These are phyloP conservation scores for Candida ortonii DNA, from an alignment of 805 yeast genomes.

Conservation along the genomic window DNA sequence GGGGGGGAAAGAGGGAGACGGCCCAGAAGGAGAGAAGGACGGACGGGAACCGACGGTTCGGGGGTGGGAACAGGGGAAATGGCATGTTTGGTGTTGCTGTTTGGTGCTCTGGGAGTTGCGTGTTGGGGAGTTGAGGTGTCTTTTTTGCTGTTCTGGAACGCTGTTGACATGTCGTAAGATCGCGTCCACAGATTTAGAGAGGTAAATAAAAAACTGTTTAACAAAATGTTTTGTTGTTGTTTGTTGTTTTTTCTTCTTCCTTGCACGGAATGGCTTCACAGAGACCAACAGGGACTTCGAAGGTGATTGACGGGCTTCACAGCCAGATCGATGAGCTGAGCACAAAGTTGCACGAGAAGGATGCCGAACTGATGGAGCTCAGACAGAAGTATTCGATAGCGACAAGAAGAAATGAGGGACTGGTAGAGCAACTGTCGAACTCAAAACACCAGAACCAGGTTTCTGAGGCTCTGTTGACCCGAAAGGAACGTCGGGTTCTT, in stretches of 20 bases:
- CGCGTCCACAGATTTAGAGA: no score
- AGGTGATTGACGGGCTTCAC: constrained; percentile 33
- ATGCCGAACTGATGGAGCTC: constrained; percentile 41
- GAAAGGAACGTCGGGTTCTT: constrained; percentile 66
- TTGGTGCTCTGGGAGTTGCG: no score
- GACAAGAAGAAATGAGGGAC: constrained; percentile 48
- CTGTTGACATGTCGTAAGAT: no score
- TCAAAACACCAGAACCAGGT: constrained; percentile 77
- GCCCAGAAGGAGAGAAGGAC: no score
- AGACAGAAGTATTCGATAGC: constrained; percentile 48
- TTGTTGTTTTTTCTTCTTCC: no score
- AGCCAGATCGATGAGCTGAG: constrained; percentile 30
- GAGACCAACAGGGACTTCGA: constrained; percentile 25
- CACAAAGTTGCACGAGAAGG: constrained; percentile 21
- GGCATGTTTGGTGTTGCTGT: no score
- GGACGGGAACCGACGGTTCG: no score
- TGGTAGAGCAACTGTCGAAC: constrained; percentile 63
- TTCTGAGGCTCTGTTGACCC: constrained; percentile 59
- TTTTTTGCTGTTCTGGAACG: no score
- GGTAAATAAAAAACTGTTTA: constrained; percentile 2
- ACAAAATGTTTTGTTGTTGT: constrained; percentile 1
- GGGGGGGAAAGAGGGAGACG: no score
- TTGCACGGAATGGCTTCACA: constrained; percentile 2
- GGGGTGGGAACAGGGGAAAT: no score
- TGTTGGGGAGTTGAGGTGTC: no score